phyloP scores from a whole-genome alignment of 495 filamentous ascomycete genomes.

The Podospora australis region DNA sequence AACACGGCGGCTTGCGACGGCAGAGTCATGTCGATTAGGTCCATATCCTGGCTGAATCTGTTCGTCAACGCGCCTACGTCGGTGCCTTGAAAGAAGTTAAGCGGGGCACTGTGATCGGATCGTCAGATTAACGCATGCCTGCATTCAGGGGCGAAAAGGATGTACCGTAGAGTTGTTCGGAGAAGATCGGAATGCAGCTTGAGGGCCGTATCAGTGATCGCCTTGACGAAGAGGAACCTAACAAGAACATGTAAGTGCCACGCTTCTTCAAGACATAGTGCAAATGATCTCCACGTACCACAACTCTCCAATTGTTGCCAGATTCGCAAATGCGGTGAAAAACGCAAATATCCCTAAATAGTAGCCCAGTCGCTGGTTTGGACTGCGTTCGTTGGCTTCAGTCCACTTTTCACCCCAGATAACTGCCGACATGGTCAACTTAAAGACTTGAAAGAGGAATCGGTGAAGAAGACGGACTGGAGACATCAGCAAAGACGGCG shows the following conservation, averaged over 20 bases:
- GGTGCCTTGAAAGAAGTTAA: background rate
- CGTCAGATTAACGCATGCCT: background rate
- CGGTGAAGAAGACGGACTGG: background rate
- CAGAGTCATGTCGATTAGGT: conserved; percentile 5
- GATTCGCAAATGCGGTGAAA: too few species aligned
- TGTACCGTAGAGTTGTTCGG: background rate
- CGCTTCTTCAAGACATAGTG: too few species aligned
- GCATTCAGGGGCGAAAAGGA: background rate
- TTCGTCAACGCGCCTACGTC: background rate
- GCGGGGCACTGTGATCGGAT: background rate
- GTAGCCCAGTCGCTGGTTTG: background rate
- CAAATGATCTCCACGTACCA: too few species aligned
- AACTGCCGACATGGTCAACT: too few species aligned
- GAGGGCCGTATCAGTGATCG: too few species aligned
- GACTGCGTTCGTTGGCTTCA: background rate
- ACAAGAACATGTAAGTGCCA: too few species aligned
- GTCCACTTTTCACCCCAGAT: background rate
- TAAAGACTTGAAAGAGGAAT: background rate
- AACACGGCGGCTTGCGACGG: too few species aligned
- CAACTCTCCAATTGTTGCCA: too few species aligned
- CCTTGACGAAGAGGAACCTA: too few species aligned
- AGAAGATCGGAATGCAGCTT: background rate
- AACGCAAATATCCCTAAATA: too few species aligned
- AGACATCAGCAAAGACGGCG: background rate
- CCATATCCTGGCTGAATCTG: background rate